These are phyloP conservation scores for Nakazawaea populi DNA, from an alignment of 805 yeast genomes.

Conservation along the genomic window DNA sequence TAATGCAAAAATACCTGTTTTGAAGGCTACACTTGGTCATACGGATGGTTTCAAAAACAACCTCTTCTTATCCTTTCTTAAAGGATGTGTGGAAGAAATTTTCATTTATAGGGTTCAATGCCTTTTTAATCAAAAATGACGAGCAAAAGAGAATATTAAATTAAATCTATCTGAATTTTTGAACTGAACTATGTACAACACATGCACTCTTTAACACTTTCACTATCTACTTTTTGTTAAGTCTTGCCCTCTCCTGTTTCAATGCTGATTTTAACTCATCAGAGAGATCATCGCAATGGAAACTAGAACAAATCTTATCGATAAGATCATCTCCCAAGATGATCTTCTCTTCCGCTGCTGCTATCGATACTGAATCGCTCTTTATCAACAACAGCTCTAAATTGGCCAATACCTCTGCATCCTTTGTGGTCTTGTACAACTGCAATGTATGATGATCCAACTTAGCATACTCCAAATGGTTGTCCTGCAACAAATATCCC, in stretches of 20 bases:
- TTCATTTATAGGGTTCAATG: too few species aligned
- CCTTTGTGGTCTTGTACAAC: constrained; percentile 19
- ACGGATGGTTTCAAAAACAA: too few species aligned
- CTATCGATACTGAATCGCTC: too few species aligned
- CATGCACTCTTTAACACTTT: too few species aligned
- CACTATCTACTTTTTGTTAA: neutral
- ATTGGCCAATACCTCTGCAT: constrained; percentile 14
- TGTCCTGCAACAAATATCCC: constrained; percentile 41
- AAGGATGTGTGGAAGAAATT: too few species aligned
- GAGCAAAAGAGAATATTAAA: too few species aligned
- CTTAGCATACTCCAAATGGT: constrained; percentile 21
- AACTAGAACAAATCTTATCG: constrained; percentile 34
- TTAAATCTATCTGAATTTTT: too few species aligned
- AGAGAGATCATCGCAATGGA: constrained; percentile 39
- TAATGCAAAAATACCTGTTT: too few species aligned
- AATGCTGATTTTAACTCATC: constrained; percentile 45
- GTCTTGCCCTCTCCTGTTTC: constrained; percentile 39
- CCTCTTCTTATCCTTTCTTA: too few species aligned
- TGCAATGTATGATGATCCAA: constrained; percentile 3
- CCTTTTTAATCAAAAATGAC: too few species aligned
- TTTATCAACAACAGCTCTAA: constrained; percentile 13
- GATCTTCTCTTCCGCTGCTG: constrained; percentile 23
- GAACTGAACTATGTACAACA: too few species aligned
- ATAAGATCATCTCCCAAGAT: constrained; percentile 41
- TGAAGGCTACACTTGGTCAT: too few species aligned